Base-by-base conservation (phyloP, 768 basidiomycete genomes). In the Lactifluus pinguis region DNA sequence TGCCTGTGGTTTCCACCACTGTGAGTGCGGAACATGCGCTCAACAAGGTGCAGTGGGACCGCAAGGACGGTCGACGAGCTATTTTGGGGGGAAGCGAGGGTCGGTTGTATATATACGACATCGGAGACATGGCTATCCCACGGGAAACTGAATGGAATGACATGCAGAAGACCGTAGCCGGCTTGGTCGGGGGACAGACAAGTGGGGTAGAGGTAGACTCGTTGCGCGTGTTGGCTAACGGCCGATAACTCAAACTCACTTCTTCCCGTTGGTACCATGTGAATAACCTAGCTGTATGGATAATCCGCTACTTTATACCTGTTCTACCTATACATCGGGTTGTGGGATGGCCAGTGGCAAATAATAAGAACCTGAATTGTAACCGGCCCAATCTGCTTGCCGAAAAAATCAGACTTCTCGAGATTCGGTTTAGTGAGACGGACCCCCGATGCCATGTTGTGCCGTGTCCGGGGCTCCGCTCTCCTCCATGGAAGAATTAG, bases 21-120 rank as follows among this genome's bases (percentile, higher is more conserved):
- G 85, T 94, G 45, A 88, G 86, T 6, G 79, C 85, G 1, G 85
- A 85, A 0, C 83, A 86, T 2, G 95, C 94, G 4, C 82, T 99
- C 66, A 99, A 99, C 78, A 98, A 98, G 74, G 71, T 98, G 30
- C 82, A 89, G 68, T 99, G 95, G 94, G 97, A 99, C 69, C 79
- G 82, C 55, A 91, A 95, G 68, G 92, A 98, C 57, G 95, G 94
- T 0, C 83, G 92, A 39, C 84, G 94, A 29, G 93, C 83, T 2
- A 95, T 89, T 1, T 72, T 98, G 32, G 97, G 95, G 34, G 89
- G 91, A 4, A 91, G 90, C 65, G 95, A 98, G 65, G 97, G 97
- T 14, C 84, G 82, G 64, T 74, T 99, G 61, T 95, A 97, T 73
- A 80, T 99, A 39, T 98, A 95, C 70, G 95, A 98, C 70, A 84